A percentile compares a stretch with the other conserved stretches of the same genome.
These are phyloP conservation scores for Pulveroboletus sp. DNA, from an alignment of 768 basidiomycete genomes.

Conservation along the genomic window DNA sequence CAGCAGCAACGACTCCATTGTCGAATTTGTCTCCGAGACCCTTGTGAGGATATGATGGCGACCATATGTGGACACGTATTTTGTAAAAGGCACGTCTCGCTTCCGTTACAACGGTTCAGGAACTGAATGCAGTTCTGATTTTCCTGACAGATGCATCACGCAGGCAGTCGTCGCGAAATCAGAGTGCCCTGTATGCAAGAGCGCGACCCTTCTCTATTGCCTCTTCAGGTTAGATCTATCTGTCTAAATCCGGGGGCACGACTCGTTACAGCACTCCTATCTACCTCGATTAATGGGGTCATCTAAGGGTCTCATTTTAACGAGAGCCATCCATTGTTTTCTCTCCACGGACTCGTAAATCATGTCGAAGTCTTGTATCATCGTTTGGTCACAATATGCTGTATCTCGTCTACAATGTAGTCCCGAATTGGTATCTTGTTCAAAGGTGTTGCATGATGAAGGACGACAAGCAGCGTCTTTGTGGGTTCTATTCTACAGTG, in stretches of 20 bases:
- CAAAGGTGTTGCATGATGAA: neutral
- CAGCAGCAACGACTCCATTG: conserved; percentile 39
- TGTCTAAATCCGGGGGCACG: conserved; percentile 1
- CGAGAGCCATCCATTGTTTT: neutral
- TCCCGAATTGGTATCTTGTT: neutral
- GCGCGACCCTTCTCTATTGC: conserved; percentile 50
- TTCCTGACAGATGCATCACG: conserved; percentile 46
- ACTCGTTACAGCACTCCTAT: too few relatives aligned
- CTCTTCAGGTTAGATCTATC: conserved; percentile 50
- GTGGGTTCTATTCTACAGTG: too few relatives aligned
- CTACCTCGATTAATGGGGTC: neutral
- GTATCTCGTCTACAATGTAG: neutral
- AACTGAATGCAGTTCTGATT: neutral
- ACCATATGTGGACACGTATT: conserved; percentile 65
- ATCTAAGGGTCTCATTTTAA: neutral
- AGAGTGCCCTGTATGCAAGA: conserved; percentile 50
- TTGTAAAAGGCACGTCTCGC: conserved; percentile 45
- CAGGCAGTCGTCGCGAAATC: conserved; percentile 43
- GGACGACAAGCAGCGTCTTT: neutral
- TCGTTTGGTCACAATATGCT: neutral
- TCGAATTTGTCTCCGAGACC: conserved; percentile 45
- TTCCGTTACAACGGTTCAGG: neutral
- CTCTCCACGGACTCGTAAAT: too few relatives aligned
- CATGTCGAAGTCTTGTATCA: neutral
- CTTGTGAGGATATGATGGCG: conserved; percentile 50